Conservation (phyloP, 1,284 basidiomycete species). For the Cryptococcus wingfieldii region DNA sequence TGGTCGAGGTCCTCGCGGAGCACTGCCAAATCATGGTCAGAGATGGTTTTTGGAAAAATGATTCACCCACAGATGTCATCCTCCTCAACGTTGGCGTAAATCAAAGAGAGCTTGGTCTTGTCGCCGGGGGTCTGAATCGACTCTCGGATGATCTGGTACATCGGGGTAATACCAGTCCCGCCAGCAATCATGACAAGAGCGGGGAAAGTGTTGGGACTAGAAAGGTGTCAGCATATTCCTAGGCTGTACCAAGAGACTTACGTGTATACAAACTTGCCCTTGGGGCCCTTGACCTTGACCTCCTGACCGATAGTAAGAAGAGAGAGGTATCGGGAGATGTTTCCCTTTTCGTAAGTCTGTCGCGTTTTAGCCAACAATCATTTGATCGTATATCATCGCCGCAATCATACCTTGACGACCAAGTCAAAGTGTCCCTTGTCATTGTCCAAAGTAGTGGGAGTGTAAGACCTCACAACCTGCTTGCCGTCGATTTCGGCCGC, state of each 20-base stretch:
- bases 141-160: conserved; percentile 90
- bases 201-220: conserved; percentile 59
- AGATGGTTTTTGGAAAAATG: not conserved
- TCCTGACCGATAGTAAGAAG: conserved; percentile 77
- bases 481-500: conserved; percentile 88
- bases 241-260: conserved; percentile 10
- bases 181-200: conserved; percentile 96
- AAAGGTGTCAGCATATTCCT: conserved; percentile 4
- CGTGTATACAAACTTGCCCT: conserved; percentile 81
- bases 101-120: conserved; percentile 73
- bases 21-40: conserved; percentile 48
- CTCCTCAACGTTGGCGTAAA: conserved; percentile 92
- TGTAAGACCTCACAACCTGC: conserved; percentile 85
- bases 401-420: conserved; percentile 76
- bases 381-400: not conserved
- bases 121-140: conserved; percentile 80
- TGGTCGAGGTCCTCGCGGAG: conserved; percentile 75
- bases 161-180: conserved; percentile 89
- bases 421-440: conserved; percentile 92
- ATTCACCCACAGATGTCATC: conserved; percentile 63
- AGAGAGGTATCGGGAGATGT: conserved; percentile 82
- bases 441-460: conserved; percentile 88
- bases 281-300: conserved; percentile 88
- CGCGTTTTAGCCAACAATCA: not conserved
- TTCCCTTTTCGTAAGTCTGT: conserved; percentile 92